phyloP scores from a whole-genome alignment of 108 stramenopile genomes.

The Parmales sp. region DNA sequence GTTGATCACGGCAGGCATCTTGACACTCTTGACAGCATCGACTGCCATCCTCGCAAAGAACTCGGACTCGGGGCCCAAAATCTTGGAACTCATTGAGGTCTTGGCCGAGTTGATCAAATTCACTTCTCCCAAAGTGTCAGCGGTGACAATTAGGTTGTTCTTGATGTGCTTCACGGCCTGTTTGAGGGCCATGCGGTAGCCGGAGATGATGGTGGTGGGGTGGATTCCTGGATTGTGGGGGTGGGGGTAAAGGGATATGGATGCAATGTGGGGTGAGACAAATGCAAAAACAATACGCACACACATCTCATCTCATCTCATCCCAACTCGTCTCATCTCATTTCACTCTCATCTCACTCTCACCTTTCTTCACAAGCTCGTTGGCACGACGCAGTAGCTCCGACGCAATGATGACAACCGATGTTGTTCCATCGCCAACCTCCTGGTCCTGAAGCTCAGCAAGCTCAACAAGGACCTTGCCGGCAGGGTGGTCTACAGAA shows the following conservation, averaged over 20 bases:
- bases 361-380: constrained; percentile 81
- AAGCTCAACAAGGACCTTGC: constrained; percentile 95
- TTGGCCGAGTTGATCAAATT: constrained; percentile 90
- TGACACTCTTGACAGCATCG: constrained; percentile 85
- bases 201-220: constrained; percentile 94
- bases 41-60: constrained; percentile 93
- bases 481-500: constrained; percentile 98
- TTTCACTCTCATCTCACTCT: not conserved
- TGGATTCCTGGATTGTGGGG: constrained; percentile 53
- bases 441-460: constrained; percentile 97
- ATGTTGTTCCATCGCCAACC: constrained; percentile 98
- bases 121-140: constrained; percentile 59
- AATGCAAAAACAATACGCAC: not conserved
- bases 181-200: constrained; percentile 91
- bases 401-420: constrained; percentile 91
- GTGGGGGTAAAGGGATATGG: not conserved
- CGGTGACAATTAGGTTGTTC: constrained; percentile 73
- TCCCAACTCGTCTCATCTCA: not conserved
- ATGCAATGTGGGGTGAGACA: not conserved
- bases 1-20: constrained; percentile 48
- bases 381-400: constrained; percentile 91
- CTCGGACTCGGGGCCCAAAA: constrained; percentile 84
- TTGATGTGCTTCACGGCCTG: constrained; percentile 93
- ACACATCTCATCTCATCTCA: not conserved
- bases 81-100: constrained; percentile 93